Conservation (phyloP, 2,329 filamentous ascomycete genomes). For the Epichloe amarillans region DNA sequence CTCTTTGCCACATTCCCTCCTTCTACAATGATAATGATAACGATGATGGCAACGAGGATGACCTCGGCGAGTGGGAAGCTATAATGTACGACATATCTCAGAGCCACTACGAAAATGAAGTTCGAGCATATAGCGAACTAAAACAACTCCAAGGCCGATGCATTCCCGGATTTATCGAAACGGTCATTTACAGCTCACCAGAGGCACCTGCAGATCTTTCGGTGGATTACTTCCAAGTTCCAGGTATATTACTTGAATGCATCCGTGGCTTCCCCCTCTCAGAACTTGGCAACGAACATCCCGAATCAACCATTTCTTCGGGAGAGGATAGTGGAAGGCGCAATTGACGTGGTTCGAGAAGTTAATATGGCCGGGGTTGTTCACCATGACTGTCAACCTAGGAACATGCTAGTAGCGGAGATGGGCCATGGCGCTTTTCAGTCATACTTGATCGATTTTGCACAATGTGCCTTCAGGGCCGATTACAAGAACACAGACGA, state of each 20-base stretch:
- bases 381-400: constrained; percentile 6
- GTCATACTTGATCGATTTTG: constrained; percentile 7
- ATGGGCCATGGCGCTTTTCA: background rate
- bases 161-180: constrained; percentile 4
- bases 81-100: constrained; percentile 4
- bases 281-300: constrained; percentile 1
- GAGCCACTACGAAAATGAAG: constrained; percentile 2
- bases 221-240: constrained; percentile 1
- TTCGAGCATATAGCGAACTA: constrained; percentile 5
- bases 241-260: constrained; percentile 4
- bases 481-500: constrained; percentile 7
- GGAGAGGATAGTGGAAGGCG: background rate
- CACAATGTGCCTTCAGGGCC: constrained; percentile 4
- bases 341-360: constrained; percentile 1
- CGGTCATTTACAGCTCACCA: constrained; percentile 1
- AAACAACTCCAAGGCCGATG: constrained; percentile 4
- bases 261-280: constrained; percentile 4
- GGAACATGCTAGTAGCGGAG: constrained; percentile 4
- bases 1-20: too few relatives aligned
- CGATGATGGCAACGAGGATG: background rate
- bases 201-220: constrained; percentile 4
- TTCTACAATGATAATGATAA: background rate
- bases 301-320: constrained; percentile 1
- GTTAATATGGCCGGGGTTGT: constrained; percentile 4
- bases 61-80: constrained; percentile 4